Base-by-base conservation (phyloP, 2,329 filamentous ascomycete genomes). In the Gnomoniopsis sp. region DNA sequence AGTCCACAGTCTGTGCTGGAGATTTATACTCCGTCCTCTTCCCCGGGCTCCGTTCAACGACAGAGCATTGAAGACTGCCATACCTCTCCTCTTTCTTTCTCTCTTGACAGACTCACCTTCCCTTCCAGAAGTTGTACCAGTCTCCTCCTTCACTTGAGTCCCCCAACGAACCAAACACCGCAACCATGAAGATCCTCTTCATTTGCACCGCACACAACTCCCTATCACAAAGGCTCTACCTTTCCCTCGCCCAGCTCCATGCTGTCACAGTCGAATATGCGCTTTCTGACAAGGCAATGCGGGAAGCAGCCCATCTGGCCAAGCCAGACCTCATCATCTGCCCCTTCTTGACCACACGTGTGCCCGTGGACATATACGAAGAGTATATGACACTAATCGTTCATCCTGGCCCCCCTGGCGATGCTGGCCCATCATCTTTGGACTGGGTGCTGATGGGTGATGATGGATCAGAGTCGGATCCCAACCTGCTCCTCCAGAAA, bases 121-220 rank as follows among this genome's bases (percentile, higher is more conserved):
- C 36, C 17, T 11, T 11, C 26, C 26, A 30, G 26, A 30, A 30
- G 26, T 30, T 8, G 8, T 30, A 30, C 8, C 36, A 41, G 36
- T 41, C 36, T 41, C 36, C 36, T 41, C 36, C 36, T 15, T 38
- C 41, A 22, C 10, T n/a, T 21, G 34, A 19, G 26, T 44, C 48
- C 57, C 47, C 26, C 41, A 41, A 19, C 26, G 14, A 43, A 14
- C 8, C 22, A 17, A n/a, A 15, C 6, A 33, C 41, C 6, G 33
- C 26, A 26, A 49, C 43, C n/a, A 61, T 61, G 59, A 61, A 61
- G 52, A 61, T 76, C 46, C 72, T 77, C 54, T 75, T 77, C 59
- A 66, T 77, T n/a, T 76, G 74, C 62, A 77, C 74, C 6, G 74
- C 74, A n/a, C 73, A 76, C 66, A 77, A 76, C 58, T 76, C 74